These are phyloP conservation scores for Tolypocladium cylindrosporum DNA, from an alignment of 2,329 filamentous ascomycete species.

Conservation along the genomic window DNA sequence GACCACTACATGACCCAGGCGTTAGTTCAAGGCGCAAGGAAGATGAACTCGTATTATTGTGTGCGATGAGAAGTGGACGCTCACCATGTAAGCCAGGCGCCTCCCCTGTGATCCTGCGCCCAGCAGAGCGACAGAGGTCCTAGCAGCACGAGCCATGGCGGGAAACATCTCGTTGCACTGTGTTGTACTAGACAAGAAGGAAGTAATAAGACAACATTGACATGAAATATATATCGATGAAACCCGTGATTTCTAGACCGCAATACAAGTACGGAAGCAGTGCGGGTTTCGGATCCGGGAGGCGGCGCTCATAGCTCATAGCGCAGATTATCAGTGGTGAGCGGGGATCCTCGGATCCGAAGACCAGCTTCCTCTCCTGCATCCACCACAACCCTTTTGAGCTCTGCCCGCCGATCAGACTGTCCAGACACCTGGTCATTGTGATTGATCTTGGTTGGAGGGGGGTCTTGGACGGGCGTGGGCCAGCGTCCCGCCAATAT, in stretches of 20 bases:
- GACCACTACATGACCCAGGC: constrained; percentile 12
- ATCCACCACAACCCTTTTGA: no score
- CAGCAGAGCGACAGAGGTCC: constrained; percentile 13
- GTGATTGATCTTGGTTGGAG: no score
- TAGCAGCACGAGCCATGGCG: not conserved
- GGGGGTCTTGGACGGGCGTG: no score
- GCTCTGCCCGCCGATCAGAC: no score
- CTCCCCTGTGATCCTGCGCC: constrained; percentile 20
- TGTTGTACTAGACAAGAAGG: not conserved
- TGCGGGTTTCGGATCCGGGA: not conserved
- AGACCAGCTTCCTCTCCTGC: no score
- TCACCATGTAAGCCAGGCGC: constrained; percentile 20
- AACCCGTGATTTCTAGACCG: not conserved
- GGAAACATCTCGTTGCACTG: not conserved
- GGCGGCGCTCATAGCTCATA: no score
- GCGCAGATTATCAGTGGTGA: not conserved
- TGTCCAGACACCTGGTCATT: no score
- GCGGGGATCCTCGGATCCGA: constrained; percentile 3
- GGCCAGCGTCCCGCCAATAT: no score
- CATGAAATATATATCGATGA: not conserved
- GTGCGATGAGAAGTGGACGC: not conserved
- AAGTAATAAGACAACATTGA: not conserved
- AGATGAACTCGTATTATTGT: not conserved
- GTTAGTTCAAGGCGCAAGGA: not conserved
- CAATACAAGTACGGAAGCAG: not conserved